Base-by-base conservation (phyloP, 139 green algal species). In the Spirogloea muscicola region DNA sequence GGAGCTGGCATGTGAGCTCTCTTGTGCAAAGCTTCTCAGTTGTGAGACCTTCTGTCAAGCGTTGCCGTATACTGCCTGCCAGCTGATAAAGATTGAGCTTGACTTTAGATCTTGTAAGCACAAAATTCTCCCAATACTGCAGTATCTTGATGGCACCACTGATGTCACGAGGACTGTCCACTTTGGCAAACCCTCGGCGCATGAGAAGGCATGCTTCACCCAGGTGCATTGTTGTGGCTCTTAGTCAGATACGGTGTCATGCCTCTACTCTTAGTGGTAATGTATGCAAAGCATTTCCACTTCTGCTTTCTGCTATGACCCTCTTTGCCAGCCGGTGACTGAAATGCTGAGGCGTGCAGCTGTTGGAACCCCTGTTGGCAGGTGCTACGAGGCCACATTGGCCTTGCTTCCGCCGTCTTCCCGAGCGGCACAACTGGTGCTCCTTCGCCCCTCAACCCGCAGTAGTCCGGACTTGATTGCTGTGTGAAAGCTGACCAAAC, bases 141-240 rank as follows among this genome's bases (percentile, higher is more conserved):
- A 99, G 88, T 99, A 92, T 57, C 90, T 96, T 48, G 96, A 94
- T 74, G 94, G 94, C 58, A 99, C 94, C 3, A 99, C 94, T 1
- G 94, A 99, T 83, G 90, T 99, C 58, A 99, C 94, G 0, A 85
- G 94, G 58, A 99, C 94, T 3, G 78, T 97, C 59, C 91, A 97
- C 88, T 87, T 96, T 76, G 94, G 94, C 41, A 65, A 34, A 43
- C 70, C 71, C 1, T 44, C 38, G 3, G 65, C 49, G 27, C 81
- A 93, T 67, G 88, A 96, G 85, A 85, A 85, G 52, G 66, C 69
- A 13, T 91, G 84, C 76, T 98, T 90, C 89, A 97, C 91, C 0
- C 83, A 82, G 2, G 93, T 96, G 33, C 84, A 95, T 71, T 85
- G 93, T 39, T 41, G 25, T 21, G 2, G 52, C 31, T 72, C 33